Evolutionary conservation across 2,329 filamentous ascomycete species (phyloP).

Genomic region (Ascomycota sp.): DNA sequence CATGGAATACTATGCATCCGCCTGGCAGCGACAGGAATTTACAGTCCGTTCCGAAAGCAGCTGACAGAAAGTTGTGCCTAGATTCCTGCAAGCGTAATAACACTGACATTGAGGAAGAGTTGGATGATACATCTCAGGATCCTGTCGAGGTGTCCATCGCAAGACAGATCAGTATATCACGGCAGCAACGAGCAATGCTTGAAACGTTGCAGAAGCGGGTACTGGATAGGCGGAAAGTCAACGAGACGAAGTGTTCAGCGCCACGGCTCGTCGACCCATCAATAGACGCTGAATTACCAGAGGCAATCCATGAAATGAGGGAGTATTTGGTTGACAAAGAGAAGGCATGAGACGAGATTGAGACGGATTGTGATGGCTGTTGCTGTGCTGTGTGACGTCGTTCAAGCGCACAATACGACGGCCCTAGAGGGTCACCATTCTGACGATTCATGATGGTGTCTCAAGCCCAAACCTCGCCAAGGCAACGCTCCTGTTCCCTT

Average conservation of each 20-base stretch:
- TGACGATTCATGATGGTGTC: too few species aligned
- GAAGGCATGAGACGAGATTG: too few species aligned
- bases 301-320: conserved; percentile 11
- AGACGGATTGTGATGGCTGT: too few species aligned
- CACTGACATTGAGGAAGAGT: conserved; percentile 4
- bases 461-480: too few species aligned
- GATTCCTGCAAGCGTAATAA: background rate
- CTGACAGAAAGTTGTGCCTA: background rate
- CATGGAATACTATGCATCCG: conserved; percentile 2
- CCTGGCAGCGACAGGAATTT: background rate
- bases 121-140: conserved; percentile 15
- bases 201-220: conserved; percentile 24
- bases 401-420: too few species aligned
- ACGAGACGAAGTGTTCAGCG: conserved; percentile 19
- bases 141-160: conserved; percentile 48
- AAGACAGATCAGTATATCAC: conserved; percentile 44
- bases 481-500: too few species aligned
- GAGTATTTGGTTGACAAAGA: too few species aligned
- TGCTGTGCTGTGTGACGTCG: too few species aligned
- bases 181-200: conserved; percentile 38
- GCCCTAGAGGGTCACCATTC: too few species aligned
- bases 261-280: conserved; percentile 24
- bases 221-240: conserved; percentile 5
- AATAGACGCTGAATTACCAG: conserved; percentile 9
- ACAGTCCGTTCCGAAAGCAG: background rate